Evolutionary conservation across 2,329 filamentous ascomycete genomes (phyloP), one percentile per base, ranked within the genome.

Genomic region (Sporothrix curviconia): DNA sequence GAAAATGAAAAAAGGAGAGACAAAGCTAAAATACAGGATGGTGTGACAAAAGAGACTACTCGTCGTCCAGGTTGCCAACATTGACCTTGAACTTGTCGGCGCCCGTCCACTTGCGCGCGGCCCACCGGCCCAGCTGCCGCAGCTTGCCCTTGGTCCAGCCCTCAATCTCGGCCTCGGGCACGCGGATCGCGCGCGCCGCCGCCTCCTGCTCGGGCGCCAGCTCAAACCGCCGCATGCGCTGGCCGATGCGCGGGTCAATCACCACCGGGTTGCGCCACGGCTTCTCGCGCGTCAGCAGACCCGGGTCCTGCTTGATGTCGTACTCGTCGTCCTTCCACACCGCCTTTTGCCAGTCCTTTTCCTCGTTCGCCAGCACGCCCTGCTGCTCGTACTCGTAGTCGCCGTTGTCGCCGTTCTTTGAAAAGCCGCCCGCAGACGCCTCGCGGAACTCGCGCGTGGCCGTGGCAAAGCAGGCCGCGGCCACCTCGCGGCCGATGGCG

Each of bases 301-400:
- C 12, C 25, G 24, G n/a, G 8, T 46, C 43, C 3, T 40, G 39
- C 17, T 49, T 42, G 14, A 55, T 8, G 22, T 37, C 61, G 54
- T 55, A n/a, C 43, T 67, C 74, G 65, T 67, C 80, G 67, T 67
- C 73, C 70, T 85, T 83, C 72, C 82, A 85, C 6, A 85, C 81
- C n/a, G 80, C 84, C 73, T 95, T 95, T 70, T 87, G 85, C 91
- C 91, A 96, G 69, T 92, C 83, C 44, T 72, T 73, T 73, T 96
- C 90, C 74, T 94, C 91, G 36, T 83, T 73, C 37, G 77, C 75
- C 25, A 96, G 80, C 12, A 83, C 74, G 4, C 72, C 75, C 67
- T 87, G 76, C 65, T 88, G 84, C 70, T 92, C 89, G 52, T 73
- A 71, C 53, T 65, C 69, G 30, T 72, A 66, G 22, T 60, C 68